Evolutionary conservation across 202 grass and related monocot genomes (phyloP).

Genomic region (Panicum virgatum): DNA sequence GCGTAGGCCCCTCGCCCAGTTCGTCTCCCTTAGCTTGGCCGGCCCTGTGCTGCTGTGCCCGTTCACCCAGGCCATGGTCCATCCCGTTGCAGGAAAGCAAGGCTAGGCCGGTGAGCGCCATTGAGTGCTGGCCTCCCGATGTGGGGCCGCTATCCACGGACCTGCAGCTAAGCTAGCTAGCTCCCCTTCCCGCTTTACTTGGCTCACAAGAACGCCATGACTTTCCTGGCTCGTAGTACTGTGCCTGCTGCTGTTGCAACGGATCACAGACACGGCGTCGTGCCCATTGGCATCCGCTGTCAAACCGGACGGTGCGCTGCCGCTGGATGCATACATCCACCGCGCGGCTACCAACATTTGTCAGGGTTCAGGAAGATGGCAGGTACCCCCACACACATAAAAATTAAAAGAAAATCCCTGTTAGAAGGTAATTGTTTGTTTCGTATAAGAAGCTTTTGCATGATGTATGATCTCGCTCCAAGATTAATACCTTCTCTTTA

Average conservation of each 20-base stretch:
- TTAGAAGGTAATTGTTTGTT: not conserved
- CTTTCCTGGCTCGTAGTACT: not conserved
- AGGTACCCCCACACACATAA: not conserved
- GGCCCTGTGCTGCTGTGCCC: not conserved
- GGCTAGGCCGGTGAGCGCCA: constrained; percentile 4
- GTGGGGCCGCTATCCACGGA: not conserved
- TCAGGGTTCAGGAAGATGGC: too few species aligned
- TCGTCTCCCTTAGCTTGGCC: constrained; percentile 18
- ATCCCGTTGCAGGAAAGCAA: not conserved
- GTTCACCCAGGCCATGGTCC: not conserved
- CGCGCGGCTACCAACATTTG: not conserved
- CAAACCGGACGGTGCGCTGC: not conserved
- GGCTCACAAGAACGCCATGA: constrained; percentile 29
- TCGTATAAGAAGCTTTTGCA: not conserved
- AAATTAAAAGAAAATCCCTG: not conserved
- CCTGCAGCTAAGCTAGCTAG: not conserved
- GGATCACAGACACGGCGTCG: not conserved
- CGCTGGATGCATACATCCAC: too few species aligned
- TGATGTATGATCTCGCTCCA: too few species aligned
- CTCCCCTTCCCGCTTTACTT: not conserved
- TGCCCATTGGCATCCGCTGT: not conserved
- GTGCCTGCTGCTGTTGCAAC: not conserved
- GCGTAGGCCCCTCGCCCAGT: not conserved
- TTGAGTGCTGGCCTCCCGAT: not conserved
- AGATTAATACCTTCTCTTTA: too few species aligned